These are phyloP conservation scores for Catharanthus roseus DNA, from an alignment of 257 asterid genomes.

Conservation along the genomic window DNA sequence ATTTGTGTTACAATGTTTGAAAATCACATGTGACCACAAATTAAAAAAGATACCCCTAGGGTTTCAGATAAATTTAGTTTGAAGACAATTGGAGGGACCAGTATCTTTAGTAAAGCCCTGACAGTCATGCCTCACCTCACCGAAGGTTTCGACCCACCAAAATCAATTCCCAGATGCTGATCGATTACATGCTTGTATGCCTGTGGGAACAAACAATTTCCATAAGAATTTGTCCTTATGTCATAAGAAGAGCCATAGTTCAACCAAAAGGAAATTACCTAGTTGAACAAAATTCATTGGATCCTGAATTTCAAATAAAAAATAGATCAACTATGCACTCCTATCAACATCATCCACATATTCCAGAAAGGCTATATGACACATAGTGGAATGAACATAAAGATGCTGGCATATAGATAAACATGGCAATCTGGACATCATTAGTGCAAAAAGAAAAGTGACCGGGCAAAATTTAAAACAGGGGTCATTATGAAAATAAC, in stretches of 20 bases:
- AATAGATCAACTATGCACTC: neutral
- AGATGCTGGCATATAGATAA: neutral
- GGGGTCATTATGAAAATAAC: neutral
- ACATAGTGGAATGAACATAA: neutral
- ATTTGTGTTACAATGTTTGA: neutral
- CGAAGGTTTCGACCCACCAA: constrained; percentile 37
- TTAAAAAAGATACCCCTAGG: neutral
- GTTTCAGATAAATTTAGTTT: neutral
- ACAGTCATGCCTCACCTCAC: constrained; percentile 31
- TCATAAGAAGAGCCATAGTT: neutral
- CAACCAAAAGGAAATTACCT: neutral
- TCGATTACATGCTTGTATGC: constrained; percentile 67
- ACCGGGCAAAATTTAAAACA: neutral
- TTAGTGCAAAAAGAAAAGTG: neutral
- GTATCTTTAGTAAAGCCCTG: constrained; percentile 11
- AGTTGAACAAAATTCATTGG: neutral
- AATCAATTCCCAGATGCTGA: constrained; percentile 55
- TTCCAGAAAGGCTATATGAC: neutral
- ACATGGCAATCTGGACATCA: neutral
- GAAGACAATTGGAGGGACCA: constrained; percentile 8
- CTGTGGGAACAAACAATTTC: constrained; percentile 22
- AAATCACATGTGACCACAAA: constrained; percentile 2
- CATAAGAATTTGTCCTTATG: neutral
- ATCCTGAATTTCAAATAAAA: neutral
- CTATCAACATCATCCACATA: neutral